These are phyloP conservation scores for Nakazawaea ambrosiae DNA, from an alignment of 805 yeast species.

Conservation along the genomic window DNA sequence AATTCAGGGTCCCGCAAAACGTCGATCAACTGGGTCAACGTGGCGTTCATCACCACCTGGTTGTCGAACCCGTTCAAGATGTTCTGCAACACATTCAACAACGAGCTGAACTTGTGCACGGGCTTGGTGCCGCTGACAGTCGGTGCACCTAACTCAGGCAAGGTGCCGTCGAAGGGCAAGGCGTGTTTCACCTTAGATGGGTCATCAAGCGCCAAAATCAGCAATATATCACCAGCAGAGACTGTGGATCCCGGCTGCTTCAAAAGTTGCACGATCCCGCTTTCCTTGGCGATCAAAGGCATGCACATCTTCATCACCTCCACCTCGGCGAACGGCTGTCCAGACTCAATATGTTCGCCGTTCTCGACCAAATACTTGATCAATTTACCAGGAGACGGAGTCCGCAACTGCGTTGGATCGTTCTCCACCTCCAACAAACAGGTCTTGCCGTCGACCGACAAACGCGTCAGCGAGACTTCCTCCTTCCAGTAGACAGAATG, in stretches of 20 bases:
- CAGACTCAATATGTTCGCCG: constrained; percentile 88
- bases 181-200: constrained; percentile 98
- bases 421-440: constrained; percentile 91
- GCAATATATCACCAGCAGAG: constrained; percentile 94
- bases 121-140: constrained; percentile 78
- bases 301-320: constrained; percentile 99
- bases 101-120: constrained; percentile 59
- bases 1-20: constrained; percentile 72
- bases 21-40: constrained; percentile 65
- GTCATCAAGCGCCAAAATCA: constrained; percentile 90
- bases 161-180: constrained; percentile 85
- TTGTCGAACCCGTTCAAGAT: constrained; percentile 90
- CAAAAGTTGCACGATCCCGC: constrained; percentile 85
- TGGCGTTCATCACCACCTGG: constrained; percentile 85
- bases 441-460: constrained; percentile 93
- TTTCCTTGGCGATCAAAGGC: constrained; percentile 92
- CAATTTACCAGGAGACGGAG: constrained; percentile 98
- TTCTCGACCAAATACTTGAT: constrained; percentile 89
- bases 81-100: constrained; percentile 58
- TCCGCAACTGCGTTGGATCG: constrained; percentile 97
- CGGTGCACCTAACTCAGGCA: constrained; percentile 86
- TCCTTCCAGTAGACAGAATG: constrained; percentile 97
- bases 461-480: constrained; percentile 90
- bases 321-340: constrained; percentile 96
- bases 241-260: constrained; percentile 99